A percentile compares a stretch with the other conserved stretches of the same genome.
phyloP scores from a whole-genome alignment of 2,329 filamentous ascomycete species.

The Atkinsonella hypoxylon region DNA sequence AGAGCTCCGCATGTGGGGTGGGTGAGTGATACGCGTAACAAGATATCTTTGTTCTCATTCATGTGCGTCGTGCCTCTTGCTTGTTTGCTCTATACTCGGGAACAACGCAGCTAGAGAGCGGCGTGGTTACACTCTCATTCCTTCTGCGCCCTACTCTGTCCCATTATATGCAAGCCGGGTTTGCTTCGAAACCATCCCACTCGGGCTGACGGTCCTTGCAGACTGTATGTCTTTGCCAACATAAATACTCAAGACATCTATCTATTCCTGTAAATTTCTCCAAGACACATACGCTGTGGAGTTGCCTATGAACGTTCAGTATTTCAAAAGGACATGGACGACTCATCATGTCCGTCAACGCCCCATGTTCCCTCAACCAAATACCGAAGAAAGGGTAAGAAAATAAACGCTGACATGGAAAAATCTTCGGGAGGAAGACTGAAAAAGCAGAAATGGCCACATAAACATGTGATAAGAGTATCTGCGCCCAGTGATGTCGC shows the following conservation, averaged over 20 bases:
- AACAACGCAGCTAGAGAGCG: not conserved
- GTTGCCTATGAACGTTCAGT: not conserved
- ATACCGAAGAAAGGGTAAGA: not conserved
- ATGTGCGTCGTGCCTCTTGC: not conserved
- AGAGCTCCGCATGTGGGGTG: not conserved
- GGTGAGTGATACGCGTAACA: not conserved
- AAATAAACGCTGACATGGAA: not conserved
- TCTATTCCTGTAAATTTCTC: not conserved
- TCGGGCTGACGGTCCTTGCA: not conserved
- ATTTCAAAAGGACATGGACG: not conserved
- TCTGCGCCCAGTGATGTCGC: not conserved
- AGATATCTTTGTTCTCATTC: not conserved
- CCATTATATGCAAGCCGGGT: not conserved
- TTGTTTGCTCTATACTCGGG: not conserved
- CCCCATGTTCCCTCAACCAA: not conserved
- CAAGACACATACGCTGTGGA: not conserved
- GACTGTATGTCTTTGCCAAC: conserved; percentile 1
- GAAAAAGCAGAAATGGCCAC: not conserved
- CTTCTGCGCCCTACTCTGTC: not conserved
- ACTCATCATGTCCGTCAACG: not conserved
- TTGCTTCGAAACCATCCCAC: not conserved
- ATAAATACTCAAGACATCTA: not conserved
- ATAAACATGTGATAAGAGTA: not conserved
- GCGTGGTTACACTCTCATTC: not conserved
- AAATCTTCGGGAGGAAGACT: not conserved